phyloP scores from a whole-genome alignment of 352 stramenopile species.

The Pelagophyceae sp. region DNA sequence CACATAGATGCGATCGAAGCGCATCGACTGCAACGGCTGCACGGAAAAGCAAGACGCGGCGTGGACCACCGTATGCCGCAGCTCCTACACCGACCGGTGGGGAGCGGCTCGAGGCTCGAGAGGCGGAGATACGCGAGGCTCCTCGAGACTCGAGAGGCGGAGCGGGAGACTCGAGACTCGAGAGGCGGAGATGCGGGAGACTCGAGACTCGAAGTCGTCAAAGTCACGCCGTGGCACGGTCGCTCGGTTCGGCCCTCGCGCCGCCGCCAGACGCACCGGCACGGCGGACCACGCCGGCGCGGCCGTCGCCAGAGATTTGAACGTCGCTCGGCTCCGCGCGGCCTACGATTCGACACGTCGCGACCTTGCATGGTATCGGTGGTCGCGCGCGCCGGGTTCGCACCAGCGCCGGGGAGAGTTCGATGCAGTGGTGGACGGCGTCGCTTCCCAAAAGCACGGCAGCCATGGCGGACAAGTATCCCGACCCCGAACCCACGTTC shows the following conservation, averaged over 20 bases:
- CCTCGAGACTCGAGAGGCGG: too few species aligned
- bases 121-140: slow-evolving; percentile 37
- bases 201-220: too few species aligned
- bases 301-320: slow-evolving; percentile 2
- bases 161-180: too few species aligned
- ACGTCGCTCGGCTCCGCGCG: background rate
- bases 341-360: too few species aligned
- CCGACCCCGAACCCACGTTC: slow-evolving; percentile 53
- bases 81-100: slow-evolving; percentile 35
- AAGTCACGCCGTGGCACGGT: too few species aligned
- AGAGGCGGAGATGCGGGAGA: too few species aligned
- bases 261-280: too few species aligned
- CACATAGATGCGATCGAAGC: slow-evolving; percentile 61
- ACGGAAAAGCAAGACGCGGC: slow-evolving; percentile 38
- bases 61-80: slow-evolving; percentile 52
- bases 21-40: slow-evolving; percentile 37
- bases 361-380: background rate
- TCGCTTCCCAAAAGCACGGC: slow-evolving; percentile 45
- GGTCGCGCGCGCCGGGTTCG: background rate
- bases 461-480: slow-evolving; percentile 54
- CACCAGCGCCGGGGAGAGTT: background rate
- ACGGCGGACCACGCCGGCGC: too few species aligned
- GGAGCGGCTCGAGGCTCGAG: slow-evolving; percentile 28
- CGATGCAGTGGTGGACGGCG: slow-evolving; percentile 8
- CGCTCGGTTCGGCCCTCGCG: too few species aligned